phyloP scores from a whole-genome alignment of 306 rosid species.

The Medicago ruthenica region DNA sequence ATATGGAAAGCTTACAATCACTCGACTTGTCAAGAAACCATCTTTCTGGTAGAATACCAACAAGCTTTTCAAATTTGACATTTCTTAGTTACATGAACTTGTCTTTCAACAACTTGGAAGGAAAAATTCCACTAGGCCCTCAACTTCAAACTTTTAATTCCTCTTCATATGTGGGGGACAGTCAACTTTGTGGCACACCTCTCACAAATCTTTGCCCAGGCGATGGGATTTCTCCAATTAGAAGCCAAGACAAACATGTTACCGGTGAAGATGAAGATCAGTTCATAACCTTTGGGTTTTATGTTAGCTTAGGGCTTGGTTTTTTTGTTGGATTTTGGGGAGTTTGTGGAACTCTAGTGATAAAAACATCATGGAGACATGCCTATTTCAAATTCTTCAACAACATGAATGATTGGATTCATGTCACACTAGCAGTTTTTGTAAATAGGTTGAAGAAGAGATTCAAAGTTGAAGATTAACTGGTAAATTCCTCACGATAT shows the following conservation, averaged over 20 bases:
- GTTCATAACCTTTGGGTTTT: conserved; percentile 30
- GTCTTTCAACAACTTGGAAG: conserved; percentile 16
- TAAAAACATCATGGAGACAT: neutral
- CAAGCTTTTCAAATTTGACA: neutral
- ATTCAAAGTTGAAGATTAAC: neutral
- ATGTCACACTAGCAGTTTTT: neutral
- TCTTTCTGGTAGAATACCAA: conserved; percentile 5
- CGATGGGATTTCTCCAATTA: neutral
- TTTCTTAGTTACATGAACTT: conserved; percentile 21
- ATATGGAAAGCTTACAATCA: conserved; percentile 35
- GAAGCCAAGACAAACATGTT: neutral
- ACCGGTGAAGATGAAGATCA: neutral
- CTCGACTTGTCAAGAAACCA: conserved; percentile 46
- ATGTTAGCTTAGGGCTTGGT: conserved; percentile 5
- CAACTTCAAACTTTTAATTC: neutral
- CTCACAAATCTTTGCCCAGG: conserved; percentile 14
- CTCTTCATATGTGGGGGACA: conserved; percentile 34
- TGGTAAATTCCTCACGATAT: neutral
- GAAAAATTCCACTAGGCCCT: neutral
- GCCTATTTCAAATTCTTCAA: neutral
- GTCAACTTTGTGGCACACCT: conserved; percentile 42
- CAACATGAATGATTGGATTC: neutral
- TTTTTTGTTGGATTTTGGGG: conserved; percentile 39
- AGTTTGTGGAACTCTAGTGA: neutral
- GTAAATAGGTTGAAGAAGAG: neutral